phyloP scores from a whole-genome alignment of 345 rosid genomes.

The Abelmoschus esculentus region DNA sequence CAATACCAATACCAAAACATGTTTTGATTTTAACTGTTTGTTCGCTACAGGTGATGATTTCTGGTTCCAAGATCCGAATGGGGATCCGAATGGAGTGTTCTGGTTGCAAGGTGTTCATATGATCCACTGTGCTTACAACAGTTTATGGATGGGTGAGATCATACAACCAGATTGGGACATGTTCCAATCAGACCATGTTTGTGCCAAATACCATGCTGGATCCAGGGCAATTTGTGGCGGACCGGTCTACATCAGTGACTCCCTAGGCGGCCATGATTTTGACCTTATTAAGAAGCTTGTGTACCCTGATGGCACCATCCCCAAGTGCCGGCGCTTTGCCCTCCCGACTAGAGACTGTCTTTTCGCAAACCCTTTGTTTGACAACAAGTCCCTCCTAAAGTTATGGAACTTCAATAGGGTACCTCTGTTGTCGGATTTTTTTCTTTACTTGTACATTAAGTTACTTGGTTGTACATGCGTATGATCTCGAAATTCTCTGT shows the following conservation, averaged over 20 bases:
- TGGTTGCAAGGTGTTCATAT: conserved; percentile 93
- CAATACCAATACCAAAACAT: background rate
- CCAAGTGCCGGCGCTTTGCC: conserved; percentile 66
- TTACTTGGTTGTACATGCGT: background rate
- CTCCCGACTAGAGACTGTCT: conserved; percentile 86
- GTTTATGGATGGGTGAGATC: conserved; percentile 88
- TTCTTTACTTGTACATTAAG: background rate
- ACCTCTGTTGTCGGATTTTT: background rate
- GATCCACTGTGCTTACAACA: conserved; percentile 89
- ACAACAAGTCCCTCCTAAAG: conserved; percentile 62
- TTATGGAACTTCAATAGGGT: conserved; percentile 90
- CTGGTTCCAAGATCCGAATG: conserved; percentile 91
- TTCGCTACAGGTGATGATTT: conserved; percentile 69
- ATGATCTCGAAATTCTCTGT: background rate
- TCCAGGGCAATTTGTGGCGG: conserved; percentile 90
- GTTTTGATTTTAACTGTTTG: background rate
- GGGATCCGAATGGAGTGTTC: conserved; percentile 79
- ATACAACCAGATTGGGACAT: conserved; percentile 96
- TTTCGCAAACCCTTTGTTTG: conserved; percentile 75
- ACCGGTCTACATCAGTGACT: conserved; percentile 74
- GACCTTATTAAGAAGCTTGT: conserved; percentile 64
- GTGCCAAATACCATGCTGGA: conserved; percentile 83
- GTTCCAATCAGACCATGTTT: conserved; percentile 86
- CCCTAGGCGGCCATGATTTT: conserved; percentile 62
- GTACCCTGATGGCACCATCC: conserved; percentile 70